Evolutionary conservation across 1,284 basidiomycete species (phyloP).

Genomic region (Malassezia obtusa): DNA sequence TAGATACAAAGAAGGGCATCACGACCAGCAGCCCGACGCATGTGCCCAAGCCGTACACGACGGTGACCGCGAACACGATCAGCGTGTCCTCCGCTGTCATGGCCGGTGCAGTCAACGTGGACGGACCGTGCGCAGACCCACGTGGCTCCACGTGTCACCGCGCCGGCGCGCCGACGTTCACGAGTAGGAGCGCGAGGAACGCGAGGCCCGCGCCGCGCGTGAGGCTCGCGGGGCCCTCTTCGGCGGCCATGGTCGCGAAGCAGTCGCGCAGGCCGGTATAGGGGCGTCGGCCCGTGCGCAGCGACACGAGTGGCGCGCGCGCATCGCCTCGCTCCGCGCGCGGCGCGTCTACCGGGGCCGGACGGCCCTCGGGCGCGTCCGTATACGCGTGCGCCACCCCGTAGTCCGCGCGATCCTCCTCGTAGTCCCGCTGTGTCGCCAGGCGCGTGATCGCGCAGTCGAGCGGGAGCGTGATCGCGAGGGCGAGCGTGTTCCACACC

Average conservation of each 20-base stretch:
- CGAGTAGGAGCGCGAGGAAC: background rate
- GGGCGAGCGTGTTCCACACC: slow-evolving; percentile 23
- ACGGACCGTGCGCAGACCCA: background rate
- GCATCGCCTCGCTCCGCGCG: slow-evolving; percentile 37
- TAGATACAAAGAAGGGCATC: slow-evolving; percentile 35
- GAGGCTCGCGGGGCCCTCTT: slow-evolving; percentile 43
- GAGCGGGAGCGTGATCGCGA: slow-evolving; percentile 34
- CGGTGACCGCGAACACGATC: background rate
- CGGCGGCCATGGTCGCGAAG: slow-evolving; percentile 37
- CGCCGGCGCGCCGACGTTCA: background rate
- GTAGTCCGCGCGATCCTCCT: slow-evolving; percentile 20
- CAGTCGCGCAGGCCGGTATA: slow-evolving; percentile 40
- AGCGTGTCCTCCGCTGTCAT: background rate
- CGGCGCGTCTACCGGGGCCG: background rate
- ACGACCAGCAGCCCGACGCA: slow-evolving; percentile 1
- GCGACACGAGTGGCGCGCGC: slow-evolving; percentile 22
- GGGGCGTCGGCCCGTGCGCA: slow-evolving; percentile 19
- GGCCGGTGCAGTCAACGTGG: too few species aligned
- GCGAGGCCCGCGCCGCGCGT: slow-evolving; percentile 23
- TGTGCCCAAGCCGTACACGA: background rate
- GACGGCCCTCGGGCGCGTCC: slow-evolving; percentile 17
- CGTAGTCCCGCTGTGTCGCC: slow-evolving; percentile 24
- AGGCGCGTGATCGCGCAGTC: slow-evolving; percentile 41
- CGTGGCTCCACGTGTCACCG: background rate
- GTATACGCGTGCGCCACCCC: slow-evolving; percentile 34